Percentiles rank a stretch among this genome's conserved stretches.
phyloP scores from a whole-genome alignment of 257 asterid species.

The Fraxinus excelsior region DNA sequence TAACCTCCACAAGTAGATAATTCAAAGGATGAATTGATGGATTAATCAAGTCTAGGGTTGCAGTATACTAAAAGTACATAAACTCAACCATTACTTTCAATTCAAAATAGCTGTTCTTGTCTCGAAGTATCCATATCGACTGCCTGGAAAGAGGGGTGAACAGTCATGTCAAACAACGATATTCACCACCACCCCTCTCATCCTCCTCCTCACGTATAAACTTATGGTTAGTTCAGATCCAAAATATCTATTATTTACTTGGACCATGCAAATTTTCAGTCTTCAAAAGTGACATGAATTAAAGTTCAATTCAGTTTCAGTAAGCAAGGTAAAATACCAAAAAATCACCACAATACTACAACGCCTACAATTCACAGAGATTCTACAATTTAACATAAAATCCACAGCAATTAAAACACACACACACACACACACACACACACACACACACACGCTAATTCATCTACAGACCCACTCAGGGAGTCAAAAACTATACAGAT shows the following conservation, averaged over 20 bases:
- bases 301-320: neutral
- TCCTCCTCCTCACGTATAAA: neutral
- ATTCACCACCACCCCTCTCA: neutral
- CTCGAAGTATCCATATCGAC: neutral
- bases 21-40: neutral
- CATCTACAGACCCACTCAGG: neutral
- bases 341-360: neutral
- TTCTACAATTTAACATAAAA: neutral
- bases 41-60: neutral
- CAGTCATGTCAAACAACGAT: neutral
- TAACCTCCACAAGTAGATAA: neutral
- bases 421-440: too few species aligned
- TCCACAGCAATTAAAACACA: neutral
- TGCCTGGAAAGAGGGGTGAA: neutral
- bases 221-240: neutral
- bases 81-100: neutral
- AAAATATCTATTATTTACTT: neutral
- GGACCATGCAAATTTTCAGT: neutral
- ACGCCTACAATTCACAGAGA: neutral
- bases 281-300: neutral
- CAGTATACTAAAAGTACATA: neutral
- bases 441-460: too few species aligned
- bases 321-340: neutral
- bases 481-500: neutral
- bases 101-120: neutral